Conservation (phyloP, 1,284 basidiomycete genomes). For the Apiotrichum laibachii region DNA sequence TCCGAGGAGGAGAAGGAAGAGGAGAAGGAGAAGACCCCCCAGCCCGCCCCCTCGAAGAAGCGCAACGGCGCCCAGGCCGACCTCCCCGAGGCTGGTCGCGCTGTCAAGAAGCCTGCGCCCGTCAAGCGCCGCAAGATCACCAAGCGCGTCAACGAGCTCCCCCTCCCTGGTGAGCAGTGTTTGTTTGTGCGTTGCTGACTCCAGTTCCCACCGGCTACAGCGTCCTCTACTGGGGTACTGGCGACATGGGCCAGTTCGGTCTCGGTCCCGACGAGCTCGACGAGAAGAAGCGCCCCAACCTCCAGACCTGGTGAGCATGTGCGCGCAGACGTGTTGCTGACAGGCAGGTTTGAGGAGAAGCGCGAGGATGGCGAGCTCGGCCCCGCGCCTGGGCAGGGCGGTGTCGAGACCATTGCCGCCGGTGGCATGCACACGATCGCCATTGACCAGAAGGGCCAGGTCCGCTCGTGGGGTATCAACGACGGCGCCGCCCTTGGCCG, state of each 20-base stretch:
- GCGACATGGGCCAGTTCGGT: conserved; percentile 85
- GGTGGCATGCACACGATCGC: conserved; percentile 84
- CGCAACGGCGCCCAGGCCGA: conserved; percentile 5
- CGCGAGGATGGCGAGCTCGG: conserved; percentile 47
- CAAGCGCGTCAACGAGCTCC: conserved; percentile 30
- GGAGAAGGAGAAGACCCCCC: conserved; percentile 5
- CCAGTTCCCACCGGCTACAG: conserved; percentile 44
- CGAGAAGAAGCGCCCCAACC: conserved; percentile 68
- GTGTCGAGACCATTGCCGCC: conserved; percentile 69
- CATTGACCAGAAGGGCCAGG: conserved; percentile 75
- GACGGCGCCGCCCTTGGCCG: conserved; percentile 90
- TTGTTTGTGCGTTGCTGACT: not conserved
- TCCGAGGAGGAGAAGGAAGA: conserved; percentile 5
- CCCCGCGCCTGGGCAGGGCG: conserved; percentile 56
- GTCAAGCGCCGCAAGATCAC: conserved; percentile 19
- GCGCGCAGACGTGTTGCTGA: conserved; percentile 1
- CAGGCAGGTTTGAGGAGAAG: conserved; percentile 48
- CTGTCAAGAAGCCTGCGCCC: conserved; percentile 4
- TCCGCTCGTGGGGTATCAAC: conserved; percentile 87
- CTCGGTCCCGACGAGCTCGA: conserved; percentile 66
- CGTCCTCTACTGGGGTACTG: conserved; percentile 71
- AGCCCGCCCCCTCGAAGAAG: not conserved
- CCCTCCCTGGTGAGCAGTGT: conserved; percentile 28
- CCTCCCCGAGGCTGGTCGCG: conserved; percentile 2
- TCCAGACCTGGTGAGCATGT: conserved; percentile 54